These are phyloP conservation scores for Neurospora sp. DNA, from an alignment of 495 filamentous ascomycete species.

Conservation along the genomic window DNA sequence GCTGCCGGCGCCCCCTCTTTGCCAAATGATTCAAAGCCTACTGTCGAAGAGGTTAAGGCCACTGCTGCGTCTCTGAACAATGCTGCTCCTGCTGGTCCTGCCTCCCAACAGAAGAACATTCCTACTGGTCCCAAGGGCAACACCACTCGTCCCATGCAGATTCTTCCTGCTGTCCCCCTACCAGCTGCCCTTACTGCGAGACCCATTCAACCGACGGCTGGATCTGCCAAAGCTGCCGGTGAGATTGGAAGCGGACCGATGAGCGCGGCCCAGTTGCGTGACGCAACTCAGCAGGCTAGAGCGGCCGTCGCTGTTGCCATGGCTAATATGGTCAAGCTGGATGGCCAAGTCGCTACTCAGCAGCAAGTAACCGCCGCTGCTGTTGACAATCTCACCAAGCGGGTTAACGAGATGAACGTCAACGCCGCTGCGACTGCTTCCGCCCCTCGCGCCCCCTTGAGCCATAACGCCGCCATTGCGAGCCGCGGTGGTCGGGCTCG, in stretches of 20 bases:
- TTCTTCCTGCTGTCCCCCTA: conserved; percentile 50
- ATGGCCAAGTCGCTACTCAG: conserved; percentile 37
- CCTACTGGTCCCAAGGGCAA: conserved; percentile 55
- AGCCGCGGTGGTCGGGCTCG: conserved; percentile 44
- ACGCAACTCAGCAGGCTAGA: conserved; percentile 73
- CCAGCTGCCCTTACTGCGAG: conserved; percentile 55
- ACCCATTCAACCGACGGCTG: conserved; percentile 20
- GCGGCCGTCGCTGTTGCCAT: conserved; percentile 84
- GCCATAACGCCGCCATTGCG: conserved; percentile 26
- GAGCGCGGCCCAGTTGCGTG: conserved; percentile 35
- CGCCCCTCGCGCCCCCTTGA: background rate
- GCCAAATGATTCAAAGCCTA: conserved; percentile 59
- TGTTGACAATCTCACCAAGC: conserved; percentile 70
- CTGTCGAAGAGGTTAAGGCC: conserved; percentile 43
- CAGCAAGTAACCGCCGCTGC: conserved; percentile 35
- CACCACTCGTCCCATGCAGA: conserved; percentile 26
- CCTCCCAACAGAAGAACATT: conserved; percentile 32
- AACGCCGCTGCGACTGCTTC: conserved; percentile 31
- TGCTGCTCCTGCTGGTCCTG: conserved; percentile 17
- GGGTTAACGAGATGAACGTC: conserved; percentile 80
- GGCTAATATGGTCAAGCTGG: conserved; percentile 53
- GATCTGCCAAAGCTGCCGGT: conserved; percentile 24
- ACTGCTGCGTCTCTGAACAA: conserved; percentile 33
- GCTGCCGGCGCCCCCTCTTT: conserved; percentile 44
- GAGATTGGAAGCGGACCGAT: conserved; percentile 23